Percentiles rank a stretch among this genome's conserved stretches.
phyloP scores from a whole-genome alignment of 2,329 filamentous ascomycete genomes.

The Colletotrichum coccodes region DNA sequence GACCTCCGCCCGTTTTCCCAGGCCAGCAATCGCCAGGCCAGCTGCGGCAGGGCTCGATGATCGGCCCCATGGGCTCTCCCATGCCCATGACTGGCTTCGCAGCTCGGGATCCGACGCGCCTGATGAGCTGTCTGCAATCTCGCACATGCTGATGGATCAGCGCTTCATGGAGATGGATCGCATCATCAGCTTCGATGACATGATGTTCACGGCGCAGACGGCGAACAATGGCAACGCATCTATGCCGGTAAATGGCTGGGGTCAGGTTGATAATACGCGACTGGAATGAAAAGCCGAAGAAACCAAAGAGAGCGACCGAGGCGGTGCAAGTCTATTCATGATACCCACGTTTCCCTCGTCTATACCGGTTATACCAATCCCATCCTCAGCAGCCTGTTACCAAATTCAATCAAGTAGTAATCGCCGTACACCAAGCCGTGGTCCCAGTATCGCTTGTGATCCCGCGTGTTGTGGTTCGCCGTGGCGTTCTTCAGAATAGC shows the following conservation, averaged over 20 bases:
- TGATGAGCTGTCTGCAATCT: slow-evolving; percentile 43
- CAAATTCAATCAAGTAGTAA: slow-evolving; percentile 58
- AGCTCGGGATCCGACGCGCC: slow-evolving; percentile 22
- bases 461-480: slow-evolving; percentile 45
- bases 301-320: background rate
- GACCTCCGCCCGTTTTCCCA: slow-evolving; percentile 1
- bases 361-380: slow-evolving; percentile 32
- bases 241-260: slow-evolving; percentile 24
- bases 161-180: slow-evolving; percentile 45
- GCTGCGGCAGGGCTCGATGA: slow-evolving; percentile 13
- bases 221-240: background rate
- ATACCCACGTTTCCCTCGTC: slow-evolving; percentile 5
- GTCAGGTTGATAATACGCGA: slow-evolving; percentile 6
- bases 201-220: slow-evolving; percentile 41
- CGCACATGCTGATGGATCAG: slow-evolving; percentile 43
- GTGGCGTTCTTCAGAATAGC: slow-evolving; percentile 46
- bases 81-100: slow-evolving; percentile 10
- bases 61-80: slow-evolving; percentile 15
- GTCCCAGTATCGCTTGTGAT: slow-evolving; percentile 44
- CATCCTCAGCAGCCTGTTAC: slow-evolving; percentile 53
- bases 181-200: slow-evolving; percentile 48
- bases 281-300: background rate
- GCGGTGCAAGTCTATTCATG: slow-evolving; percentile 12
- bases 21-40: slow-evolving; percentile 5
- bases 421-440: slow-evolving; percentile 60